Conservation (phyloP, 2,329 filamentous ascomycete species). For the Penicillium sclerotigenum region DNA sequence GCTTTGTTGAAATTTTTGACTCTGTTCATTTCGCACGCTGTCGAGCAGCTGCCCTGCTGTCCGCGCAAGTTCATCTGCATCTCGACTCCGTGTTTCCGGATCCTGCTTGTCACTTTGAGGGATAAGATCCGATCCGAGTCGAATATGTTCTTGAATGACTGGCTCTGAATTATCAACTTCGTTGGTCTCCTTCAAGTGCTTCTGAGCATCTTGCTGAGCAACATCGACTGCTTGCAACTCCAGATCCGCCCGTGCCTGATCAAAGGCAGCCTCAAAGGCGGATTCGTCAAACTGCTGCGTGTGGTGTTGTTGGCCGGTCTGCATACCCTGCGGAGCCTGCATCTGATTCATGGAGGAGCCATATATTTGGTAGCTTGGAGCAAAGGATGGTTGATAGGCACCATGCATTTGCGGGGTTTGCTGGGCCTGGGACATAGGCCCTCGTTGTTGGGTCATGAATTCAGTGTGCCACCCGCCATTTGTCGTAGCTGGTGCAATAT, state of each 20-base stretch:
- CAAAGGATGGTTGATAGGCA: slow-evolving; percentile 32
- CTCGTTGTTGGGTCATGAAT: slow-evolving; percentile 48
- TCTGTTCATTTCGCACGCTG: slow-evolving; percentile 65
- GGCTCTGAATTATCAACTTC: slow-evolving; percentile 15
- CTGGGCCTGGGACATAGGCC: slow-evolving; percentile 23
- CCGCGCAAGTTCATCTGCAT: slow-evolving; percentile 66
- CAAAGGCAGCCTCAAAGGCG: slow-evolving; percentile 47
- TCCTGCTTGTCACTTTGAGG: slow-evolving; percentile 35
- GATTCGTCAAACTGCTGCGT: slow-evolving; percentile 43
- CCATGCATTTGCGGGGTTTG: slow-evolving; percentile 11
- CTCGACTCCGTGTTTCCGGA: slow-evolving; percentile 35
- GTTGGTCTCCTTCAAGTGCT: slow-evolving; percentile 15
- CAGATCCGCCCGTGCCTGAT: slow-evolving; percentile 40
- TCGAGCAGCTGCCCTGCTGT: slow-evolving; percentile 70
- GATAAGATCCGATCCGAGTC: slow-evolving; percentile 46
- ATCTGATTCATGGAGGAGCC: slow-evolving; percentile 20
- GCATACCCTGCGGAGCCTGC: slow-evolving; percentile 26
- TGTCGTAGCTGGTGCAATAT: slow-evolving; percentile 34
- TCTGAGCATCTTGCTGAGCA: slow-evolving; percentile 14
- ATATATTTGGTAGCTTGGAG: slow-evolving; percentile 26
- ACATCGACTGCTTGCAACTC: slow-evolving; percentile 25
- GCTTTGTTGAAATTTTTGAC: slow-evolving; percentile 73
- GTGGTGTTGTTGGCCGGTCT: slow-evolving; percentile 22
- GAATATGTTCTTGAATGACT: slow-evolving; percentile 26
- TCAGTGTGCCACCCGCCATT: slow-evolving; percentile 59